A percentile compares a stretch with the other conserved stretches of the same genome.
Conservation (phyloP, 108 stramenopile species). For the Mediolabrus comicus region DNA sequence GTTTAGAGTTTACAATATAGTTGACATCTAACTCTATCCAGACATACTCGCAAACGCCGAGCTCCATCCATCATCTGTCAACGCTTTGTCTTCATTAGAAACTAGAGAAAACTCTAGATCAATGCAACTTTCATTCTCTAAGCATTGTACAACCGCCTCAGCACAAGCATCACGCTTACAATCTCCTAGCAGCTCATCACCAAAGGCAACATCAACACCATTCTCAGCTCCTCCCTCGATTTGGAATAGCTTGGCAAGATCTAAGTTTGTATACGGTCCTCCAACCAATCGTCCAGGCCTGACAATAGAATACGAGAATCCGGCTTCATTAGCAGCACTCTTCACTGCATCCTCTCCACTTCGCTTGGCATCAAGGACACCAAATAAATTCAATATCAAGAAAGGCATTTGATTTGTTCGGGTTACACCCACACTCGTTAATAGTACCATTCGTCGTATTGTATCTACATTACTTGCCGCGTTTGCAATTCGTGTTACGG, state of each 20-base stretch:
- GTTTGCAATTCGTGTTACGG: slow-evolving; percentile 47
- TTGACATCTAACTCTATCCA: background rate
- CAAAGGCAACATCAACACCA: slow-evolving; percentile 55
- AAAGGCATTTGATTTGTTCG: slow-evolving; percentile 52
- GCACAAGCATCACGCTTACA: slow-evolving; percentile 62
- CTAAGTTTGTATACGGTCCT: slow-evolving; percentile 50
- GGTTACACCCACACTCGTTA: slow-evolving; percentile 44
- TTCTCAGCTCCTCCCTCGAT: slow-evolving; percentile 53
- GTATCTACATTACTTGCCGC: slow-evolving; percentile 5
- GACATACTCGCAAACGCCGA: slow-evolving; percentile 43
- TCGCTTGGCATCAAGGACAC: slow-evolving; percentile 52
- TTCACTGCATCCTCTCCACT: slow-evolving; percentile 45
- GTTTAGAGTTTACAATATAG: background rate
- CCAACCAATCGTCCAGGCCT: slow-evolving; percentile 50
- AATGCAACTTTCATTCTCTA: slow-evolving; percentile 39
- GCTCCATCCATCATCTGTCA: slow-evolving; percentile 48
- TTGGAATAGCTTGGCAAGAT: slow-evolving; percentile 42
- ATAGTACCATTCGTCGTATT: slow-evolving; percentile 21
- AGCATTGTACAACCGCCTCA: slow-evolving; percentile 50
- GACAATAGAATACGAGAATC: slow-evolving; percentile 41
- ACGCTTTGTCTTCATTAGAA: slow-evolving; percentile 51
- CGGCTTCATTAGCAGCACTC: slow-evolving; percentile 11
- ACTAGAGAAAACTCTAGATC: slow-evolving; percentile 61
- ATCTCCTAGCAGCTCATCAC: slow-evolving; percentile 69
- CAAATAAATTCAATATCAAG: slow-evolving; percentile 48